Base-by-base conservation (phyloP, 768 basidiomycete species). In the Sarcodon sp. region DNA sequence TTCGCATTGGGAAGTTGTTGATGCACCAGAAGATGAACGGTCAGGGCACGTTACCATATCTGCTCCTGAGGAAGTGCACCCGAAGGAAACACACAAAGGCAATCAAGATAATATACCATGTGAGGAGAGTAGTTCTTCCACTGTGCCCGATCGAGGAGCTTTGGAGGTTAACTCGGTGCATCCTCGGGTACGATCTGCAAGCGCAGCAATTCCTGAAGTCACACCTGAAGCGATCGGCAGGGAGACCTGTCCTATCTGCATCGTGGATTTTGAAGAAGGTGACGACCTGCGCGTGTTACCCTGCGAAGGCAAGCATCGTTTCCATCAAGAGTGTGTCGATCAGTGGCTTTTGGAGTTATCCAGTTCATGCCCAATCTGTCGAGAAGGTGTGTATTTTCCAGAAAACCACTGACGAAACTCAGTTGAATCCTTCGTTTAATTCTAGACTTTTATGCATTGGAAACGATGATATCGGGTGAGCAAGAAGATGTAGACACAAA, bases 181-280 rank as follows among this genome's bases (percentile, higher is more conserved):
- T 27, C 34, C 6, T 10, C 33, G 36, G 12, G 33, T 44, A 34
- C 10, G 48, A 38, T 47, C 18, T n/a, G 36, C 18, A 36, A 43
- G 33, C 46, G 31, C 31, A 33, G 36, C 33, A 31, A 41, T 16
- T 41, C 39, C 69, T 47, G 71, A 73, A 35, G 62, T 76, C 12
- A 69, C 77, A 45, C 83, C 80, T 1, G 77, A 72, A 35, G 71
- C 75, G 11, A 87, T 88, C 34, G 85, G 85, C 4, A 75, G 77
- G 35, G 86, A 91, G 63, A 89, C 83, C 10, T 97, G 93, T 66
- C 92, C 93, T 4, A 97, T 97, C 51, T 97, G 93, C 62, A 83
- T 97, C 50, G 72, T 88, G 41, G 91, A 94, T 55, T 97, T 97
- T 57, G 87, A 92, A 61, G 84, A 87, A 51, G 93, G 91, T 1